phyloP scores from a whole-genome alignment of 331 rosid genomes.

The Prunus yedoensis region DNA sequence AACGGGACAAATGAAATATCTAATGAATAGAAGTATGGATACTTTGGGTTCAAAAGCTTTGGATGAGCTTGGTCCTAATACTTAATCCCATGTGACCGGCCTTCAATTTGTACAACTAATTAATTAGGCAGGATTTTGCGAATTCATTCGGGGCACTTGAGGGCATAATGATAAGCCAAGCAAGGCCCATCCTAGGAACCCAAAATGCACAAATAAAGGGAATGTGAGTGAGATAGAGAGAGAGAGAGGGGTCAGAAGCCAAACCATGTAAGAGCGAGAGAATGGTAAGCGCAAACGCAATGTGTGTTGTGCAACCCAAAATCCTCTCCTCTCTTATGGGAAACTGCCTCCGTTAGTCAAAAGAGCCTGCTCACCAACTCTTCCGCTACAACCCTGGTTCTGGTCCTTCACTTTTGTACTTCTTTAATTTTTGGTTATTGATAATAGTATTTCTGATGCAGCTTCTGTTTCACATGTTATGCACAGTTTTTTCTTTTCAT shows the following conservation, averaged over 20 bases:
- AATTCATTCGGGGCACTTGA: neutral
- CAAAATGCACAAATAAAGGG: neutral
- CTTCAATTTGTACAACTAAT: neutral
- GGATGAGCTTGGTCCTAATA: neutral
- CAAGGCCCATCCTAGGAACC: neutral
- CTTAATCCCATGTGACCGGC: neutral
- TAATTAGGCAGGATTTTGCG: neutral
- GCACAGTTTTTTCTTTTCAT: neutral
- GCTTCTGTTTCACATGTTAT: neutral
- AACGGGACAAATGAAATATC: neutral
- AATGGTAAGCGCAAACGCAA: constrained; percentile 24
- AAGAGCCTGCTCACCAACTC: constrained; percentile 53
- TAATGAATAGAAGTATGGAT: neutral
- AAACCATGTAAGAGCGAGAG: neutral
- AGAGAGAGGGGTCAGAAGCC: neutral
- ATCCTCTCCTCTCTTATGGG: constrained; percentile 53
- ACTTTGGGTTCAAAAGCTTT: neutral
- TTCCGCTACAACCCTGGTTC: constrained; percentile 60
- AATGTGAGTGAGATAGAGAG: neutral
- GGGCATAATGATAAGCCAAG: neutral
- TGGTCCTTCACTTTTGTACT: neutral
- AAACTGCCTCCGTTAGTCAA: constrained; percentile 44
- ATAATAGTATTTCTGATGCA: neutral
- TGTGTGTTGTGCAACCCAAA: constrained; percentile 44
- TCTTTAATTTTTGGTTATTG: neutral